phyloP scores from a whole-genome alignment of 2,329 filamentous ascomycete species.

The Plenodomus biglobosus region DNA sequence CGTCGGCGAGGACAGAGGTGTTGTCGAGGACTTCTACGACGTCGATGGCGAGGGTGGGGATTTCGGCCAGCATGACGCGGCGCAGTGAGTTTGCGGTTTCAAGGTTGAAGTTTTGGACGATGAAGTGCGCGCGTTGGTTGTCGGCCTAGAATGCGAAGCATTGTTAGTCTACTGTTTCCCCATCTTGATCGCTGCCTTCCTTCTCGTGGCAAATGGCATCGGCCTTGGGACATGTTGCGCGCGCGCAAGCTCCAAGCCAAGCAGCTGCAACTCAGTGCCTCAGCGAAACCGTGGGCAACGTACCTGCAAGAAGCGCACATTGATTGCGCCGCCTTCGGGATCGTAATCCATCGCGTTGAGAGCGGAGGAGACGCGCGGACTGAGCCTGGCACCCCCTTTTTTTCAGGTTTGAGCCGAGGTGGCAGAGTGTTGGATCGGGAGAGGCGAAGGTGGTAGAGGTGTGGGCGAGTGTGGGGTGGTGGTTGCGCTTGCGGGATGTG shows the following conservation, averaged over 20 bases:
- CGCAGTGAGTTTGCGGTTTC: constrained; percentile 91
- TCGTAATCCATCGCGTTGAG: constrained; percentile 53
- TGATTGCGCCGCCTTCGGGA: constrained; percentile 48
- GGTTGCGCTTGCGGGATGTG: constrained; percentile 1
- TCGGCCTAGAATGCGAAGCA: constrained; percentile 63
- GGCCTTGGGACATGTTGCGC: background rate
- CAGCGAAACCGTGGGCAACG: constrained; percentile 18
- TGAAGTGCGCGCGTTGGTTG: constrained; percentile 81
- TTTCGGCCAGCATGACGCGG: constrained; percentile 87
- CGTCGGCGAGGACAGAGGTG: constrained; percentile 93
- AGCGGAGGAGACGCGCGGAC: constrained; percentile 10
- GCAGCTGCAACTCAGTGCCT: background rate
- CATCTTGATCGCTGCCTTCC: background rate
- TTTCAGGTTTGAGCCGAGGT: constrained; percentile 10
- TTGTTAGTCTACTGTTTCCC: constrained; percentile 17
- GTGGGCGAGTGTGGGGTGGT: constrained; percentile 20
- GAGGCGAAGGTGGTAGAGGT: constrained; percentile 25
- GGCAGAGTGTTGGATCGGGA: background rate
- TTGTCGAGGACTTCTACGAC: constrained; percentile 91
- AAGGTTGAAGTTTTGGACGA: constrained; percentile 84
- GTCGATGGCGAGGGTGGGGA: constrained; percentile 93
- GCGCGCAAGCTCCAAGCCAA: background rate
- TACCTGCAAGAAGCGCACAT: constrained; percentile 45
- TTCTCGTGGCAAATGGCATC: constrained; percentile 1
- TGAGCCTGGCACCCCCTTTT: constrained; percentile 5